phyloP scores from a whole-genome alignment of 1,284 basidiomycete species.

The Cutaneotrichosporon sp. region DNA sequence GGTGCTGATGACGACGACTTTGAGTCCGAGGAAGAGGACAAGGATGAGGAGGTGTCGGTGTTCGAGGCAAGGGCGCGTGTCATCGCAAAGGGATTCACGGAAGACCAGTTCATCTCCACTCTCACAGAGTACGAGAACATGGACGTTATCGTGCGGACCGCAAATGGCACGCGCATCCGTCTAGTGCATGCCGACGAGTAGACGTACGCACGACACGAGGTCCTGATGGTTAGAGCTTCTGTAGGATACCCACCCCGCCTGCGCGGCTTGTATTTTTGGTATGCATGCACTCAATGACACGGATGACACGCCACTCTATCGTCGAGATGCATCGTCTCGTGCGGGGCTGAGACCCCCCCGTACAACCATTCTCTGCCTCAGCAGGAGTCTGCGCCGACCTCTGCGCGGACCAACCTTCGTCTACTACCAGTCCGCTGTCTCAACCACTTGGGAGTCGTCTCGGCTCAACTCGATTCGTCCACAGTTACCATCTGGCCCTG shows the following conservation, averaged over 20 bases:
- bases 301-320: neutral
- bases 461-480: no score
- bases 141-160: slow-evolving; percentile 67
- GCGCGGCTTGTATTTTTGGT: slow-evolving; percentile 2
- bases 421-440: no score
- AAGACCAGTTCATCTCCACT: slow-evolving; percentile 79
- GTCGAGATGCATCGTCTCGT: neutral
- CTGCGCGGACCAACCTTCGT: no score
- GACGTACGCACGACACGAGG: no score
- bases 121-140: slow-evolving; percentile 76
- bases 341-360: neutral
- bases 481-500: no score
- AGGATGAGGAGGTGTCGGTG: slow-evolving; percentile 60
- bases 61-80: slow-evolving; percentile 78
- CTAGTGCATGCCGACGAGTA: slow-evolving; percentile 45
- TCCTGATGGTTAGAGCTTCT: neutral
- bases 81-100: slow-evolving; percentile 79
- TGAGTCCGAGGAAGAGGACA: slow-evolving; percentile 53
- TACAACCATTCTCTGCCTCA: no score
- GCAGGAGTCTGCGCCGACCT: no score
- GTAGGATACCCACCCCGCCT: neutral
- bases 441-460: no score
- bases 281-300: slow-evolving; percentile 5
- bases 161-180: slow-evolving; percentile 67
- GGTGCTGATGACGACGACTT: slow-evolving; percentile 47